Percentiles rank a stretch among this genome's conserved stretches.
Evolutionary conservation across 2,329 filamentous ascomycete species (phyloP).

Genomic region (Aspergillus tubingensis): DNA sequence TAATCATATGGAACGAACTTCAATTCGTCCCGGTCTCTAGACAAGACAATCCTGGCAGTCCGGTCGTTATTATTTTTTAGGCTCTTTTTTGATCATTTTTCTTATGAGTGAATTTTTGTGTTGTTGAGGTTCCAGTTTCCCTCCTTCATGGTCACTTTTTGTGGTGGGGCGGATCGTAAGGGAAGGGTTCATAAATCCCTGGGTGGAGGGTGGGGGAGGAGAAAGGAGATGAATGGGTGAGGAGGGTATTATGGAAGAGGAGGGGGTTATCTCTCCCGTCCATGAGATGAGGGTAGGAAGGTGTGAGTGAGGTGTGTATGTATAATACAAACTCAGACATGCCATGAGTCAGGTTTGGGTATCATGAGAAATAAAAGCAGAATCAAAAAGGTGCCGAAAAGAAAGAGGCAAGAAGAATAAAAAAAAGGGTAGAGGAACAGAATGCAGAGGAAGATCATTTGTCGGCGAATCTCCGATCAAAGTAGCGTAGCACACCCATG

Average conservation of each 20-base stretch:
- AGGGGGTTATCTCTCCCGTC: not conserved
- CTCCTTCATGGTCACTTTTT: not conserved
- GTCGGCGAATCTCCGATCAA: slow-evolving; percentile 68
- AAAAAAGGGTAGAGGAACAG: not conserved
- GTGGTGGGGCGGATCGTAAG: not conserved
- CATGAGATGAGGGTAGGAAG: not conserved
- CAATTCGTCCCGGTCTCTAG: not conserved
- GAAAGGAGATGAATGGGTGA: not conserved
- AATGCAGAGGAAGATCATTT: slow-evolving; percentile 28
- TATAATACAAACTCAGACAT: slow-evolving; percentile 32
- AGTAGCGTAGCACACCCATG: slow-evolving; percentile 81
- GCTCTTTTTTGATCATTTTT: not conserved
- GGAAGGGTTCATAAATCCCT: not conserved
- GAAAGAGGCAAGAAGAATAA: slow-evolving; percentile 1
- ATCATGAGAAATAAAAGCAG: slow-evolving; percentile 21
- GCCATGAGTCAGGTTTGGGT: slow-evolving; percentile 28
- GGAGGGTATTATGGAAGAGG: not conserved
- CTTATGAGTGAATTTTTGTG: too few relatives aligned
- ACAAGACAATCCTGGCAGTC: not conserved
- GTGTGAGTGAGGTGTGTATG: not conserved
- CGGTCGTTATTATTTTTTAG: not conserved
- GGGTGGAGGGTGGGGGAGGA: not conserved
- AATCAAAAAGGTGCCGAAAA: slow-evolving; percentile 14
- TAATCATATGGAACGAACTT: too few relatives aligned
- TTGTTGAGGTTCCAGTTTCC: too few relatives aligned